Percentiles rank a stretch among this genome's conserved stretches.
phyloP scores from a whole-genome alignment of 257 asterid genomes.

The Solanum neorickii region DNA sequence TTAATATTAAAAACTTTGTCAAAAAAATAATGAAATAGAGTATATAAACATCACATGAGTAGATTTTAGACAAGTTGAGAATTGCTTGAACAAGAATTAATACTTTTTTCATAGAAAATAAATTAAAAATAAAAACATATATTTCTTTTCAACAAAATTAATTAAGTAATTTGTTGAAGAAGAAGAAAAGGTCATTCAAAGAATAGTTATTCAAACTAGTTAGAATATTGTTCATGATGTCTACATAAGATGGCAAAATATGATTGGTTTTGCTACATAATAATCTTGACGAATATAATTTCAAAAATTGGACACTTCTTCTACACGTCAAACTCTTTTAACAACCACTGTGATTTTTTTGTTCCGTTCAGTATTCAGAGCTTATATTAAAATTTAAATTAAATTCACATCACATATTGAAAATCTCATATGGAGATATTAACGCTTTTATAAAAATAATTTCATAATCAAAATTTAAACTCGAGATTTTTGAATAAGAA shows the following conservation, averaged over 20 bases:
- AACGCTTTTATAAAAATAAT: too few relatives aligned
- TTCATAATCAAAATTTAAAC: too few relatives aligned
- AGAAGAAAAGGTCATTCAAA: background rate
- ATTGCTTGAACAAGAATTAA: background rate
- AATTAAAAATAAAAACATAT: background rate
- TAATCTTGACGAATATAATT: background rate
- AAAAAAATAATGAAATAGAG: too few relatives aligned
- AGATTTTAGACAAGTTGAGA: background rate
- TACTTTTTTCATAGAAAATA: background rate
- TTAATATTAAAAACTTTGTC: too few relatives aligned
- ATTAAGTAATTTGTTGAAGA: background rate
- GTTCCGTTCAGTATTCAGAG: too few relatives aligned
- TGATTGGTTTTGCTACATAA: background rate
- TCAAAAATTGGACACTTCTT: background rate
- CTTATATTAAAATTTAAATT: too few relatives aligned
- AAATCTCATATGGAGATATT: rapidly evolving
- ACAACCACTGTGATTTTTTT: background rate
- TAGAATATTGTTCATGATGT: background rate
- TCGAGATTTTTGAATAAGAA: rapidly evolving
- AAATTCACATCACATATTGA: rapidly evolving
- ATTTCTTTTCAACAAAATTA: background rate
- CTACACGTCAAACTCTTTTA: background rate
- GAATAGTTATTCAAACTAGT: background rate
- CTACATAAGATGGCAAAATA: background rate
- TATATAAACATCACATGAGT: background rate